Base-by-base conservation (phyloP, 768 basidiomycete species). In the Lactifluus hygrophoroides region DNA sequence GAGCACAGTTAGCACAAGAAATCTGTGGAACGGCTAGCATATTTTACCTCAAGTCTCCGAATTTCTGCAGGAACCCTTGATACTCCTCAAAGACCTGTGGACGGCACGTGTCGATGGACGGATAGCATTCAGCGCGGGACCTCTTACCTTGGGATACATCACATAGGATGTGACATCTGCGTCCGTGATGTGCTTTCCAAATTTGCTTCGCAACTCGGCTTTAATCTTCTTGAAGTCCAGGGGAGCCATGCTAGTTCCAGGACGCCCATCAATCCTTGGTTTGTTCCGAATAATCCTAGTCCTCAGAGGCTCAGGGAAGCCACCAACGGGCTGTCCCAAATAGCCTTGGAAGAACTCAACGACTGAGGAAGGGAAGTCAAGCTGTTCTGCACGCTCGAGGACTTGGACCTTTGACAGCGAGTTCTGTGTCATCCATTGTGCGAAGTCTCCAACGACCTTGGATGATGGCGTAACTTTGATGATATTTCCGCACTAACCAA, bases 341-440 rank as follows among this genome's bases (percentile, higher is more conserved):
- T 94, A 95, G 17, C 96, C 96, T 71, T 97, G 94, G 92, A 97
- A 97, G 80, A 96, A 99, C 68, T 98, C 95, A 42, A 93, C 90
- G 47, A 93, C 91, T 34, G 90, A 94, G 11, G 91, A 94, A 9
- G 96, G 96, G 86, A 99, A 97, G 73, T 99, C 96, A 59, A 99
- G 84, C 57, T 83, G 81, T 43, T 90, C 88, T 43, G 95, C 96
- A 51, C 86, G 84, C 9, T 84, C 80, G 56, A 94, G 69, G 30
- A 99, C 94, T 57, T 97, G 87, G 65, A 86, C 74, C 73, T 93
- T 92, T 54, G 85, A 80, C 58, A 98, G 77, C 62, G 84, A 83
- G 78, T 98, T 98, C 64, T 90, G 90, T 35, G 93, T 94, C 93
- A 97, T 94, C 88, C 89, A 96, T 74, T 99, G 96, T 17, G 96